Conservation (phyloP, 371 early-diverging fungal genomes). For the Nosema muscidifuracis region DNA sequence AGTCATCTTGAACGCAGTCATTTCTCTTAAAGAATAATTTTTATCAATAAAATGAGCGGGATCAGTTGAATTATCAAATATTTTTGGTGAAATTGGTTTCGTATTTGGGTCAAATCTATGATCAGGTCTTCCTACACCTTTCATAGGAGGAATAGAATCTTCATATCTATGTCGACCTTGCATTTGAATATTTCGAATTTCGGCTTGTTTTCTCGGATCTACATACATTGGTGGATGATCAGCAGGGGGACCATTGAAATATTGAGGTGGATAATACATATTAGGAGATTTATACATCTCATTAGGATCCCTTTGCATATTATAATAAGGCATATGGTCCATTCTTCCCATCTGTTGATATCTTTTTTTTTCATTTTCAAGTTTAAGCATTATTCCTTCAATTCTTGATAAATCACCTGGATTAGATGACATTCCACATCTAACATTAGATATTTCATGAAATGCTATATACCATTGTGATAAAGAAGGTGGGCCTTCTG, state of each 20-base stretch:
- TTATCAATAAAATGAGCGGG: background rate
- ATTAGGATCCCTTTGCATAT: background rate
- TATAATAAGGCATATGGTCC: conserved; percentile 3
- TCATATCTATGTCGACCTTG: background rate
- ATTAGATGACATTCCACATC: conserved; percentile 42
- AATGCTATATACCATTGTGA: conserved; percentile 61
- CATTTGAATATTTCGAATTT: background rate
- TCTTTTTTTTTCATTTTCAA: conserved; percentile 58
- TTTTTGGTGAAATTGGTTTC: background rate
- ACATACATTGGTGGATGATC: no score
- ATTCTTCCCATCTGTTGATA: conserved; percentile 37
- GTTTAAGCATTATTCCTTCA: conserved; percentile 57
- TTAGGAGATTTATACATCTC: background rate
- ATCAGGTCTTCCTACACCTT: background rate
- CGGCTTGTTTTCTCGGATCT: background rate
- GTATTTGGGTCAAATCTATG: background rate
- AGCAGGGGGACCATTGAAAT: background rate
- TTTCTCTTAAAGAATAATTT: conserved; percentile 8
- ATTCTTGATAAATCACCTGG: conserved; percentile 36
- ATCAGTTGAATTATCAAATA: background rate
- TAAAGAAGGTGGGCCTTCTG: conserved; percentile 45
- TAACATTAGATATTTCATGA: conserved; percentile 58
- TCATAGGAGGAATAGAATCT: background rate
- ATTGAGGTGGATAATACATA: background rate
- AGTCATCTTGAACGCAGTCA: conserved; percentile 12